phyloP scores from a whole-genome alignment of 257 asterid species.

The Voacanga thouarsii region DNA sequence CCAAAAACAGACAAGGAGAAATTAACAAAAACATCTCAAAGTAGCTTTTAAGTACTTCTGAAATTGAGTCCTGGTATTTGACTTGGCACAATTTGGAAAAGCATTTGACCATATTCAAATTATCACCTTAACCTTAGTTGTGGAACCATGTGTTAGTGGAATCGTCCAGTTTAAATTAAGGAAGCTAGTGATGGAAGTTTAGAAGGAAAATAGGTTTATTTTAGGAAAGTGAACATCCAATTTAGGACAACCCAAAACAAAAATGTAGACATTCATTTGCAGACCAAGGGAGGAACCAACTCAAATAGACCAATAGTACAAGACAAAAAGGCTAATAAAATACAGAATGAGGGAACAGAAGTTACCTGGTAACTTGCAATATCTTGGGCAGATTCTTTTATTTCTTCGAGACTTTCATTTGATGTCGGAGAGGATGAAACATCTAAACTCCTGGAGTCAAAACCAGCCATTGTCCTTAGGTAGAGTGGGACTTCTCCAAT shows the following conservation, averaged over 20 bases:
- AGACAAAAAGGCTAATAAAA: background rate
- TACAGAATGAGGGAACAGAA: slow-evolving; percentile 1
- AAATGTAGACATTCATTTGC: too few species aligned
- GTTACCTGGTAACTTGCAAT: slow-evolving; percentile 89
- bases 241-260: too few species aligned
- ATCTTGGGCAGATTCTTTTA: slow-evolving; percentile 53
- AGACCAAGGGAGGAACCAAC: background rate
- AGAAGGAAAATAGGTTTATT: too few species aligned
- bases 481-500: slow-evolving; percentile 62
- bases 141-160: too few species aligned
- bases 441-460: slow-evolving; percentile 25
- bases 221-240: too few species aligned
- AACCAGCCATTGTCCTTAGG: slow-evolving; percentile 36
- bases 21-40: background rate
- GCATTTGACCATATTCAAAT: too few species aligned
- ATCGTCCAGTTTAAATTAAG: too few species aligned
- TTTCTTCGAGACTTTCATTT: slow-evolving; percentile 50
- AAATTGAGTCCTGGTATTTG: too few species aligned
- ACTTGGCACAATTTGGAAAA: too few species aligned
- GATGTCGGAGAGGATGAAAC: slow-evolving; percentile 34
- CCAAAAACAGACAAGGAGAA: background rate
- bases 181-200: too few species aligned
- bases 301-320: background rate
- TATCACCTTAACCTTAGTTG: too few species aligned
- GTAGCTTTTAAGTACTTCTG: background rate